Evolutionary conservation across 2,329 filamentous ascomycete species (phyloP), one percentile per base, ranked within the genome.

Genomic region (Aspergillus spinulosporus): DNA sequence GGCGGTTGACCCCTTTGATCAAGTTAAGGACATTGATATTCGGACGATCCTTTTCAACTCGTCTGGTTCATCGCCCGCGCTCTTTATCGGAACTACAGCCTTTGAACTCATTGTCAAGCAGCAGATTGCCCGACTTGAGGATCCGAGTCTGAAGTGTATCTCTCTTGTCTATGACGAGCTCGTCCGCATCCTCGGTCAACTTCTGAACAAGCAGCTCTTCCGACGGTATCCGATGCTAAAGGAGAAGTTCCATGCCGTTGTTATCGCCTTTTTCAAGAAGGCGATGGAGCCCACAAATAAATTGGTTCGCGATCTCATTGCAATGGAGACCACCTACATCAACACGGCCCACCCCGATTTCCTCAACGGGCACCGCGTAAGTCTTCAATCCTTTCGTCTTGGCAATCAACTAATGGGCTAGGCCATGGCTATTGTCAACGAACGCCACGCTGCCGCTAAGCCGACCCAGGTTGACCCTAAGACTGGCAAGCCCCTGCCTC

Each of bases 261-360:
- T 97, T 49, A 94, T 99, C 65, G 70, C 80, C 7, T 99, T 99
- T 77, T 97, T 97, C 82, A 97, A 97, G 79, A 96, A 96, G 79
- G 88, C 91, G 52, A 96, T 97, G 90, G 92, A 97, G 52, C 94
- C 94, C 5, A 96, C 94, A 37, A 97, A 97, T 80, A 97, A 97
- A 82, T 84, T 99, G 47, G 94, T 99, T 56, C 87, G 80, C 68
- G 94, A 99, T 72, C 82, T 99, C 40, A 93, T 99, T 28, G 78
- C 88, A 7, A 99, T 99, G 94, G 94, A 99, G 75, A 80, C 92
- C 11, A 95, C 90, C 78, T 99, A 99, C 74, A 89, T 99, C 81
- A 99, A 99, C 80, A 99, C 95, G 31, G 94, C 92, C 7, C 95
- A 99, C 73, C 94, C 94, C 7, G 94, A 99, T 72, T 99, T 99